Conservation (phyloP, 2,329 filamentous ascomycete species). For the Sporothrix curviconia region DNA sequence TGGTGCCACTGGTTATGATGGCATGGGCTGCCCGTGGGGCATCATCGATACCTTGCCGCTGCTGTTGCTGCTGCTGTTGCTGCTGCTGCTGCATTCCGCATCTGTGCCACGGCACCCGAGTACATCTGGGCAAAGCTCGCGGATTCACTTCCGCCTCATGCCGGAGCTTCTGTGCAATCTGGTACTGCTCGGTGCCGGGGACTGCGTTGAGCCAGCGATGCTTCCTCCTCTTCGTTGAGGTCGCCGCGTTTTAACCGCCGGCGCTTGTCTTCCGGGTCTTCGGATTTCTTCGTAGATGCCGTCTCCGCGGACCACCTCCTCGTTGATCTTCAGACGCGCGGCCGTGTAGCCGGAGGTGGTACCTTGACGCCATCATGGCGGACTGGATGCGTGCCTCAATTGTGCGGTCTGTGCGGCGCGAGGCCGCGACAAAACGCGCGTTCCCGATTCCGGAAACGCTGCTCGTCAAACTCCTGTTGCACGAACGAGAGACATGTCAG, state of each 20-base stretch:
- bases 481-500: too few relatives aligned
- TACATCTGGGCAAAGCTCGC: not conserved
- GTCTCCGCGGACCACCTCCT: constrained; percentile 81
- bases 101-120: not conserved
- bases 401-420: constrained; percentile 76
- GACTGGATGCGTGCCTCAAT: constrained; percentile 85
- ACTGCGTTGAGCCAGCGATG: not conserved
- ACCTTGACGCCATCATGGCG: constrained; percentile 77
- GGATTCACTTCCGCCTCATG: not conserved
- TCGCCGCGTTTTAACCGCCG: too few relatives aligned
- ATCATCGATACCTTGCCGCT: too few relatives aligned
- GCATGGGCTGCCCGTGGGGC: too few relatives aligned
- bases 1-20: not conserved
- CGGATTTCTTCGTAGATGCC: constrained; percentile 99
- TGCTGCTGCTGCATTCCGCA: not conserved
- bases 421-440: constrained; percentile 89
- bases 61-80: not conserved
- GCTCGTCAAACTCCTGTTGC: too few relatives aligned
- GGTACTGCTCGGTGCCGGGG: not conserved
- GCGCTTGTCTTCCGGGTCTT: constrained; percentile 70
- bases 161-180: not conserved
- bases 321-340: constrained; percentile 72
- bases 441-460: constrained; percentile 78
- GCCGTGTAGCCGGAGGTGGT: constrained; percentile 84
- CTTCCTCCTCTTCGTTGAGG: not conserved